Base-by-base conservation (phyloP, 202 grass and related monocot genomes). In the Brachypodium distachyon region DNA sequence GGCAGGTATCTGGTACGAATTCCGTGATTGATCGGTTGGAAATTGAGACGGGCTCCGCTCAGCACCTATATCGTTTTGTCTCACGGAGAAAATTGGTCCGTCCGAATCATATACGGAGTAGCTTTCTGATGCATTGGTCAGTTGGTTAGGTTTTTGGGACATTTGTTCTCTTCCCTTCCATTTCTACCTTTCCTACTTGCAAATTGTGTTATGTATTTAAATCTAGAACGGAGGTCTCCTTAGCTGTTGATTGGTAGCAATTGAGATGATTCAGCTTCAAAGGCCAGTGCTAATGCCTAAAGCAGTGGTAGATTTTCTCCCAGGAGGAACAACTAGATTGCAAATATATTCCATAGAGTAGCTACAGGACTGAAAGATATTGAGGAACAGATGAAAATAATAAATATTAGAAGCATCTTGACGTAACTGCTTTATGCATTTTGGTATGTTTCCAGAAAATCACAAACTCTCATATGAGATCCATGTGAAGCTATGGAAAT, bases 401-500 rank as follows among this genome's bases (percentile, higher is more conserved):
- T 6, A 23, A 16, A 47, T 47, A 41, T n/a, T 12, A 47, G 41
- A 68, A 34, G 11, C 46, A 81, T 49, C 64, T 81, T 0, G 72
- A 81, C n/a, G n/a, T 33, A 75, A 70, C 10, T 74, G 88, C 12
- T 87, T 81, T 58, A 9, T 84, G 14, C 63, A 73, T 28, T 81
- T 61, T 6, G 65, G 74, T 12, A 81, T 84, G 55, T 86, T 80
- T 21, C 74, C 26, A 11, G 62, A 70, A 73, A 80, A 58, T 60
- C 0, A 66, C 1, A 41, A 65, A 9, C 9, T 8, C 23, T 82
- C 12, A 21, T 3, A 14, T 61, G 58, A 37, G 37, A 49, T 36
- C 32, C 12, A 57, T 37, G 58, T 81, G 5, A 76, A 73, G 42
- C 61, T 91, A 57, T 82, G 81, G 52, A 72, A 78, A 65, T 72